Evolutionary conservation across 176 grass and related monocot genomes (phyloP).

Genomic region (Carex kokanica): DNA sequence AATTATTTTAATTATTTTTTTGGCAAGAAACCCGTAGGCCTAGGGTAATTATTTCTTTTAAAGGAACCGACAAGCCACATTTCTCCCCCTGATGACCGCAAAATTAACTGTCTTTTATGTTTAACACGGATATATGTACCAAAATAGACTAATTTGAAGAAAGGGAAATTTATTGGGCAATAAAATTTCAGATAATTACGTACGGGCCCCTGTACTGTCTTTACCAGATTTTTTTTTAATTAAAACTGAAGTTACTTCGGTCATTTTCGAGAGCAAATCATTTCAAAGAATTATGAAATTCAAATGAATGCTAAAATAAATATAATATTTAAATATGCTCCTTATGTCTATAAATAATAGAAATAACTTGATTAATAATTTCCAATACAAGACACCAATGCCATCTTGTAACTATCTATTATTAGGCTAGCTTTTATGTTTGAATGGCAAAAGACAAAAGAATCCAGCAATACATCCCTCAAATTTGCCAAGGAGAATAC

Average conservation of each 20-base stretch:
- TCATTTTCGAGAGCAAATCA: background rate
- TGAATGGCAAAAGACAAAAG: background rate
- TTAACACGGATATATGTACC: background rate
- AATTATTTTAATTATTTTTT: too few relatives aligned
- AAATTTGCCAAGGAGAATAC: background rate
- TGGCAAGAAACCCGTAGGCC: too few relatives aligned
- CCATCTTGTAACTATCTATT: background rate
- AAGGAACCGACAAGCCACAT: background rate
- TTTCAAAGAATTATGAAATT: background rate
- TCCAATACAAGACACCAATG: background rate
- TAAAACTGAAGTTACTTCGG: background rate
- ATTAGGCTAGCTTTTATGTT: slow-evolving; percentile 1
- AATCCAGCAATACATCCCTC: background rate
- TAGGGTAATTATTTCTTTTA: too few relatives aligned
- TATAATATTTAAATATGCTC: background rate
- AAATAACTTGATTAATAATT: background rate
- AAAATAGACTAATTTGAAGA: background rate
- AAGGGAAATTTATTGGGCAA: background rate
- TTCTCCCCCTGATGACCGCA: background rate
- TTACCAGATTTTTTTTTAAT: background rate
- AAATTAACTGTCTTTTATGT: background rate
- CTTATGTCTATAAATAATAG: background rate
- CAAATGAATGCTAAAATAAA: background rate
- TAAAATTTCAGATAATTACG: background rate
- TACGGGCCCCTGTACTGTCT: background rate